phyloP scores from a whole-genome alignment of 257 asterid species.

The Anisodus acutangulus region DNA sequence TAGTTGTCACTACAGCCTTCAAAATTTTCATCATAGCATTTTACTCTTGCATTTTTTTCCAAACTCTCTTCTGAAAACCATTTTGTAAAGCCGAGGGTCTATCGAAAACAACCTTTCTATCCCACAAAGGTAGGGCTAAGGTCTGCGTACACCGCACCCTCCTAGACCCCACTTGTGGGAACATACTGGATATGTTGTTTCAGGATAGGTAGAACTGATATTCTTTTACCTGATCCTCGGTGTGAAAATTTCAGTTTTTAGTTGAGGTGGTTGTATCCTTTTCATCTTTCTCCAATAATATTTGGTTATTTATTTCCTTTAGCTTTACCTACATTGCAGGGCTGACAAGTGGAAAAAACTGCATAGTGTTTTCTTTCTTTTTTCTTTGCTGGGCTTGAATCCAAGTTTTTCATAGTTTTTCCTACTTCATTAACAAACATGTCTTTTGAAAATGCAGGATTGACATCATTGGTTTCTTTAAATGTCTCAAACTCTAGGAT shows the following conservation, averaged over 20 bases:
- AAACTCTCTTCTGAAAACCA: too few relatives aligned
- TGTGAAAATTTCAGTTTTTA: neutral
- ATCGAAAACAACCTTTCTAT: too few relatives aligned
- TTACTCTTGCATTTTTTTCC: too few relatives aligned
- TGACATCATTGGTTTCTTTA: conserved; percentile 28
- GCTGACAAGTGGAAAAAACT: neutral
- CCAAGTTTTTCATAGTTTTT: too few relatives aligned
- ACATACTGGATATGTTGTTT: neutral
- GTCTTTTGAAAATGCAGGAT: conserved; percentile 12
- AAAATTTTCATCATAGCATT: too few relatives aligned
- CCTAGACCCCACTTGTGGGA: too few relatives aligned
- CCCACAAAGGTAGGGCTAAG: too few relatives aligned
- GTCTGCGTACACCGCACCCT: too few relatives aligned
- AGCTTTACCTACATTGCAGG: conserved; percentile 17
- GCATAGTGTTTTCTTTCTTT: neutral
- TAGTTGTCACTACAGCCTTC: too few relatives aligned
- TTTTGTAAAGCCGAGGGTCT: too few relatives aligned
- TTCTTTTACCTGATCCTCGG: too few relatives aligned
- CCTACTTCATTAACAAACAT: neutral
- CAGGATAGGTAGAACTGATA: neutral
- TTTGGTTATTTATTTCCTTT: neutral
- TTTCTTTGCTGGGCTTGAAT: neutral
- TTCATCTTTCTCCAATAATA: neutral
- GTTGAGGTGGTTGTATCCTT: neutral
- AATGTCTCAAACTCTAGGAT: conserved; percentile 27